Evolutionary conservation across 768 basidiomycete genomes (phyloP).

Genomic region (Chalciporus chontae): DNA sequence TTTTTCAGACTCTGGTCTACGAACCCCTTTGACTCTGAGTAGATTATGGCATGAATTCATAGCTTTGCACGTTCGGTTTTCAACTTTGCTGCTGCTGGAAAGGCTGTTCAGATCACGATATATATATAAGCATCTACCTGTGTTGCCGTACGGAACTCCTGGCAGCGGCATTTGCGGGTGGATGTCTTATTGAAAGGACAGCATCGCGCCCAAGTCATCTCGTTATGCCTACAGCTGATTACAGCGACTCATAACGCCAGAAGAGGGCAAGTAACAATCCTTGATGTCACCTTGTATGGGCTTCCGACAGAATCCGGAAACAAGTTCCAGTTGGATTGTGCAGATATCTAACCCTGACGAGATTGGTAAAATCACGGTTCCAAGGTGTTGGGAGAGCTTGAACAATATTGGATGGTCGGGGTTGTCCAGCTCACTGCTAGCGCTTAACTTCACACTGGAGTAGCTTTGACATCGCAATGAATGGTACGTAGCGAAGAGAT

Average conservation of each 20-base stretch:
- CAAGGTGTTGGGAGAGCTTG: background rate
- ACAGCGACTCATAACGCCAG: background rate
- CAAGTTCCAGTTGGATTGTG: background rate
- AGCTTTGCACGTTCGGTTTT: no score
- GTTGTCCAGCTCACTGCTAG: constrained; percentile 6
- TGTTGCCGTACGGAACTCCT: no score
- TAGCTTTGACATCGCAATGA: constrained; percentile 3
- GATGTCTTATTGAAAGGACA: background rate
- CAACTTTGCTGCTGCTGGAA: no score
- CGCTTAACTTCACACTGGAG: constrained; percentile 8
- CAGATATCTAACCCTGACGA: background rate
- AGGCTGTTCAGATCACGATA: no score
- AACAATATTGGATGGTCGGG: background rate
- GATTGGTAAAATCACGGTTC: constrained; percentile 6
- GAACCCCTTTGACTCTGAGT: no score
- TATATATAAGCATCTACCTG: no score
- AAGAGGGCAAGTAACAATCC: background rate
- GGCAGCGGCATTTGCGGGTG: background rate
- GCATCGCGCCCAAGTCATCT: constrained; percentile 7
- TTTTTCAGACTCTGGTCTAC: no score
- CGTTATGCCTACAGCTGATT: background rate
- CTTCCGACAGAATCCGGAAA: background rate
- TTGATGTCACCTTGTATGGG: constrained; percentile 11
- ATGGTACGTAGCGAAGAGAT: constrained; percentile 1
- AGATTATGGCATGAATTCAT: no score